Base-by-base conservation (phyloP, 2,329 filamentous ascomycete genomes). In the Fusarium secorum region DNA sequence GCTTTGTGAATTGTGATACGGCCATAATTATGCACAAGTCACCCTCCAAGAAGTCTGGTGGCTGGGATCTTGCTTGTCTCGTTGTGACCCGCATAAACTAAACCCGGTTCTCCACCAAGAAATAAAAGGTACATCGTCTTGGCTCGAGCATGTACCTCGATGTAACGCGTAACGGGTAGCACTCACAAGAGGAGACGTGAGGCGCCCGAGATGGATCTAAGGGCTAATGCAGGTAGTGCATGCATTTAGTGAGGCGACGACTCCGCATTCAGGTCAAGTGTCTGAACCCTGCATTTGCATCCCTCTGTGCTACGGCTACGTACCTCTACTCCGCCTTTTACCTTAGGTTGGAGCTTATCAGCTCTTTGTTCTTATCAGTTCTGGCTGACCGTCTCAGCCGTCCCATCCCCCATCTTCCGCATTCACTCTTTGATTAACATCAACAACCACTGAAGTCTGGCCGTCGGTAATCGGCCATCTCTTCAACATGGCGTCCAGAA, bases 401-500 rank as follows among this genome's bases (percentile, higher is more conserved):
- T 30, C 44, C 55, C 60, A 63, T 59, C 53, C 54, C 30, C 39
- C 51, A 49, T 56, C 58, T 36, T 48, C 17, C 55, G 49, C 46
- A 46, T 49, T 42, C 35, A 42, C 32, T 38, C 36, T 58, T 65
- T 22, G 24, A 42, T 44, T n/a, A 72, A 33, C 38, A 63, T 63
- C 64, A 56, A 54, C 63, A 58, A 57, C 38, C 24, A 53, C 38
- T 48, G 39, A 57, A 39, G 52, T n/a, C 26, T 55, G 57, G 46
- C 54, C 51, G 38, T 36, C 45, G 26, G 52, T 51, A 28, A 59
- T 45, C 44, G 44, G 48, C 35, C 45, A n/a, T 44, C 55, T 44
- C 58, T 63, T 57, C 66, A 65, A 66, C 59, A 97, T 97, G 93
- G 87, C 91, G 74, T 86, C 88, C 73, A 89, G 88, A 79, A 88